Conservation (phyloP, 2,329 filamentous ascomycete genomes). For the Ciborinia camelliae region DNA sequence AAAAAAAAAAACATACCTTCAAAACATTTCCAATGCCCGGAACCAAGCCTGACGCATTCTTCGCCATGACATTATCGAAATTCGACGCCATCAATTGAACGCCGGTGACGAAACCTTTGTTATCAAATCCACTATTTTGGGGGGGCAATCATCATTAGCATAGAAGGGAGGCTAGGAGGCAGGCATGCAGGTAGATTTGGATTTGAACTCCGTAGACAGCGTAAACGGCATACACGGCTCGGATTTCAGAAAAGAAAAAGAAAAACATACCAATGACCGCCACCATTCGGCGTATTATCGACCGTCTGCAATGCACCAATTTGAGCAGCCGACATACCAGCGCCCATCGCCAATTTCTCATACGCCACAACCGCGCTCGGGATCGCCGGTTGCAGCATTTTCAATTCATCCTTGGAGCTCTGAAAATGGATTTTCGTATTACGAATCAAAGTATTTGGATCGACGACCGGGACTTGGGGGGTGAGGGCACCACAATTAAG, state of each 20-base stretch:
- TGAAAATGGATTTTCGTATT: slow-evolving; percentile 55
- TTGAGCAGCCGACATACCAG: slow-evolving; percentile 44
- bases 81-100: slow-evolving; percentile 55
- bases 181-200: too few relatives aligned
- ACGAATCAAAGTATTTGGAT: slow-evolving; percentile 42
- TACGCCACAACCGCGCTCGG: slow-evolving; percentile 50
- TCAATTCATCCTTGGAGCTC: slow-evolving; percentile 51
- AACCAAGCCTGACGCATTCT: slow-evolving; percentile 48
- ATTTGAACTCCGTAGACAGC: too few relatives aligned
- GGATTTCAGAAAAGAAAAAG: not conserved
- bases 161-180: too few relatives aligned
- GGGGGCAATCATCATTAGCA: too few relatives aligned
- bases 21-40: slow-evolving; percentile 49
- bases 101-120: slow-evolving; percentile 50
- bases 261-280: slow-evolving; percentile 47
- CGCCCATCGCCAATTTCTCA: slow-evolving; percentile 45
- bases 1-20: slow-evolving; percentile 33
- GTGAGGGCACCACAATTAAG: slow-evolving; percentile 54
- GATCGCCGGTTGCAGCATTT: slow-evolving; percentile 46
- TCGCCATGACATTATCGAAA: slow-evolving; percentile 51
- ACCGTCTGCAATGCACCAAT: slow-evolving; percentile 54
- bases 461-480: slow-evolving; percentile 51
- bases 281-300: slow-evolving; percentile 53
- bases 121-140: slow-evolving; percentile 54
- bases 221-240: too few relatives aligned